phyloP scores from a whole-genome alignment of 176 grass and related monocot genomes.

The Hordeum marinum region DNA sequence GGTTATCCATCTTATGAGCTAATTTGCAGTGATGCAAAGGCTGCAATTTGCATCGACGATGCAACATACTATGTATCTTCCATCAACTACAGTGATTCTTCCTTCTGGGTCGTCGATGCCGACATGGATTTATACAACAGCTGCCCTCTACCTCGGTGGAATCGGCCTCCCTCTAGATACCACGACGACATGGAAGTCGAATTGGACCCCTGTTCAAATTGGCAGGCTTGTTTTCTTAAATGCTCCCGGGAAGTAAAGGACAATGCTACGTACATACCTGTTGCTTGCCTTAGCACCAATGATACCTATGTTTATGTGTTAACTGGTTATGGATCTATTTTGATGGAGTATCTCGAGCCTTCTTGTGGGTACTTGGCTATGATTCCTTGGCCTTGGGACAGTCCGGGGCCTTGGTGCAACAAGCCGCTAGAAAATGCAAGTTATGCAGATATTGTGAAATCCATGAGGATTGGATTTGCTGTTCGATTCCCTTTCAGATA shows the following conservation, averaged over 20 bases:
- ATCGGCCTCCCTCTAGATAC: not conserved
- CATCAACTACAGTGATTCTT: not conserved
- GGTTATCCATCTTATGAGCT: not conserved
- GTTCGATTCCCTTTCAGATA: not conserved
- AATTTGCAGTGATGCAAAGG: not conserved
- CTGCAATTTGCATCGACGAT: not conserved
- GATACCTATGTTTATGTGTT: slow-evolving; percentile 15
- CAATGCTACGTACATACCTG: not conserved
- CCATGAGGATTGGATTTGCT: slow-evolving; percentile 13
- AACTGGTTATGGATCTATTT: not conserved
- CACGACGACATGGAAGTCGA: not conserved
- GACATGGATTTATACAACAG: not conserved
- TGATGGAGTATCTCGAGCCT: not conserved
- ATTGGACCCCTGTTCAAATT: not conserved
- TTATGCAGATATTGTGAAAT: not conserved
- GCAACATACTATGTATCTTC: not conserved
- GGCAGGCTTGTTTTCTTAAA: not conserved
- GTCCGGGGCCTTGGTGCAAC: not conserved
- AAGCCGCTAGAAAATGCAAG: not conserved
- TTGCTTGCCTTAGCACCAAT: slow-evolving; percentile 16
- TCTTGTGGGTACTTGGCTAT: slow-evolving; percentile 25
- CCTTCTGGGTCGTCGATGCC: not conserved
- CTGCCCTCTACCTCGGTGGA: not conserved
- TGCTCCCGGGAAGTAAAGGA: not conserved
- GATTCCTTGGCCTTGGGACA: not conserved